These are phyloP conservation scores for Ilyonectria robusta DNA, from an alignment of 2,329 filamentous ascomycete species.

Conservation along the genomic window DNA sequence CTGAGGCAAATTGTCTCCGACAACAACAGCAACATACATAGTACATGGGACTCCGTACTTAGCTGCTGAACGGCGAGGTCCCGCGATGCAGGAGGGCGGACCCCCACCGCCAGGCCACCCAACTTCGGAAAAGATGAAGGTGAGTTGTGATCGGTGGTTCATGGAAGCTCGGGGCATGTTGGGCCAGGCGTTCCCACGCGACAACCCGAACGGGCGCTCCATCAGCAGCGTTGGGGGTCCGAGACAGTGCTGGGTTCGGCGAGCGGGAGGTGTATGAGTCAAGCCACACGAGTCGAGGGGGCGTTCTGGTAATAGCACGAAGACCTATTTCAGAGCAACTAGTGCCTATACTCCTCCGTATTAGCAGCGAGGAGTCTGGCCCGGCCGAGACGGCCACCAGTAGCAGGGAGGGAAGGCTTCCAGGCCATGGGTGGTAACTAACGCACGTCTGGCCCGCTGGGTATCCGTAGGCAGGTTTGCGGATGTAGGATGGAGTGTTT, in stretches of 20 bases:
- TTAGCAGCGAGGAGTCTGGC: not conserved
- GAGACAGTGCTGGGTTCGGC: slow-evolving; percentile 4
- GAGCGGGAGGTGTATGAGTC: slow-evolving; percentile 26
- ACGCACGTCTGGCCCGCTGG: not conserved
- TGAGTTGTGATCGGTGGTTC: slow-evolving; percentile 15
- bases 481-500: slow-evolving; percentile 26
- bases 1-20: slow-evolving; percentile 33
- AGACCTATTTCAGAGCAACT: not conserved
- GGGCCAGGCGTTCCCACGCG: slow-evolving; percentile 17
- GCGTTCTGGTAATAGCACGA: not conserved
- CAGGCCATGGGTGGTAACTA: not conserved
- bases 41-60: not conserved
- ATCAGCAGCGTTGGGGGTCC: slow-evolving; percentile 3
- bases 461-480: slow-evolving; percentile 9
- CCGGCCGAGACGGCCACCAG: not conserved
- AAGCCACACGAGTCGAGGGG: slow-evolving; percentile 19
- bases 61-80: slow-evolving; percentile 19
- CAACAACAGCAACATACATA: not conserved
- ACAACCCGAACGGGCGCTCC: slow-evolving; percentile 17
- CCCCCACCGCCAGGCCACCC: slow-evolving; percentile 29
- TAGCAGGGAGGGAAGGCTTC: not conserved
- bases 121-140: slow-evolving; percentile 32
- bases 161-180: slow-evolving; percentile 2
- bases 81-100: slow-evolving; percentile 21
- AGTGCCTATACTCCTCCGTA: not conserved